Evolutionary conservation across 2,329 filamentous ascomycete species (phyloP).

Genomic region (Paecilomyces fulvus): DNA sequence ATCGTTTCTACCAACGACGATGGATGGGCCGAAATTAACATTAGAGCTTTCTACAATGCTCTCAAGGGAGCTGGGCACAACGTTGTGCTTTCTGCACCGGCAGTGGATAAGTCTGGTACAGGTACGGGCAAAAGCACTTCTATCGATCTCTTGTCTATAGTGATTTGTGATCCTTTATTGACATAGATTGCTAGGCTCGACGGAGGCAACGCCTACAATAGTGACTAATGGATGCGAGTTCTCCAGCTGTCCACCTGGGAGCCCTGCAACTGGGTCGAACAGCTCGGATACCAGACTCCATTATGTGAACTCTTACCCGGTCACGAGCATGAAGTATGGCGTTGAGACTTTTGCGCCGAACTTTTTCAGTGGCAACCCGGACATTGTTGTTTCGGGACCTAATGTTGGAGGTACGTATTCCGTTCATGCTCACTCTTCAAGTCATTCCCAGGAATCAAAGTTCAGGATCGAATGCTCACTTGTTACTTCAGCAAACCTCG

Average conservation of each 20-base stretch:
- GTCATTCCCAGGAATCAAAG: background rate
- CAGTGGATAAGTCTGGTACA: constrained; percentile 56
- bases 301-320: constrained; percentile 65
- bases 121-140: constrained; percentile 31
- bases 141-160: background rate
- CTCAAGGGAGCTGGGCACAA: constrained; percentile 50
- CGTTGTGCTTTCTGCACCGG: constrained; percentile 57
- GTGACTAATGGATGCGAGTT: constrained; percentile 51
- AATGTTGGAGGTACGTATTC: constrained; percentile 41
- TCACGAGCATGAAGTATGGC: constrained; percentile 56
- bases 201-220: constrained; percentile 39
- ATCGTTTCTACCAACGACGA: constrained; percentile 63
- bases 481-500: constrained; percentile 42
- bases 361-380: constrained; percentile 48
- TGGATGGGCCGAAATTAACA: constrained; percentile 63
- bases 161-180: background rate
- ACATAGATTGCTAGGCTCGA: constrained; percentile 40
- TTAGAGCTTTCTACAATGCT: constrained; percentile 51
- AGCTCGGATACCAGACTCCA: constrained; percentile 50
- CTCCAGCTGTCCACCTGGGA: constrained; percentile 51
- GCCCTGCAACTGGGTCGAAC: constrained; percentile 51
- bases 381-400: constrained; percentile 58
- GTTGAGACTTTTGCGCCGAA: constrained; percentile 48
- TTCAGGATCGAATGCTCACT: background rate
- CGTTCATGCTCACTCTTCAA: background rate